Percentiles rank a stretch among this genome's conserved stretches.
Evolutionary conservation across 2,329 filamentous ascomycete genomes (phyloP).

Genomic region (Fusarium caatingaense): DNA sequence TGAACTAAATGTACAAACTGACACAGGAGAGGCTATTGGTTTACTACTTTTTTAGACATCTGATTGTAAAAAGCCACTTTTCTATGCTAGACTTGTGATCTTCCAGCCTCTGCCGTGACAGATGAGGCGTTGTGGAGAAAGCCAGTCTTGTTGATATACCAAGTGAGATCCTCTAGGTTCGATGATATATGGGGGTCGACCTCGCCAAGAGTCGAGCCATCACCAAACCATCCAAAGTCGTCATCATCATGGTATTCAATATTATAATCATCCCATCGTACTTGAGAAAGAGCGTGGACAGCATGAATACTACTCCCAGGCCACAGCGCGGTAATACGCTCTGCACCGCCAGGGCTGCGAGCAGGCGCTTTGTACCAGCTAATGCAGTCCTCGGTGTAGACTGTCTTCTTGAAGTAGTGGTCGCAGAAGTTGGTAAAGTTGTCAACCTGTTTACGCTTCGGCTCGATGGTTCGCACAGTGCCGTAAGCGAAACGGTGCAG

Average conservation of each 20-base stretch:
- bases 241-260: background rate
- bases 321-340: constrained; percentile 15
- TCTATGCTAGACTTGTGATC: too few species aligned
- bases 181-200: background rate
- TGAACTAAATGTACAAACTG: too few species aligned
- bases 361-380: constrained; percentile 21
- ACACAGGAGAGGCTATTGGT: too few species aligned
- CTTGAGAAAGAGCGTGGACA: background rate
- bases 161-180: constrained; percentile 11
- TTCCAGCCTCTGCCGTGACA: too few species aligned
- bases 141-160: constrained; percentile 16
- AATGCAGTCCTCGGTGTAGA: constrained; percentile 11
- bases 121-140: too few species aligned
- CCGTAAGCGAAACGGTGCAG: constrained; percentile 7
- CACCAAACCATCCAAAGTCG: constrained; percentile 21
- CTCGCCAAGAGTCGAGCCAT: background rate
- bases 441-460: constrained; percentile 11
- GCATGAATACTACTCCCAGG: constrained; percentile 22
- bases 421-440: constrained; percentile 22
- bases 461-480: constrained; percentile 3
- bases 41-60: too few species aligned
- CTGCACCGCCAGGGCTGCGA: background rate
- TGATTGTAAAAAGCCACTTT: too few species aligned
- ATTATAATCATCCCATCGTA: constrained; percentile 23
- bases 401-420: constrained; percentile 20